Evolutionary conservation across 257 asterid species (phyloP).

Genomic region (Nicotiana obtusifolia): DNA sequence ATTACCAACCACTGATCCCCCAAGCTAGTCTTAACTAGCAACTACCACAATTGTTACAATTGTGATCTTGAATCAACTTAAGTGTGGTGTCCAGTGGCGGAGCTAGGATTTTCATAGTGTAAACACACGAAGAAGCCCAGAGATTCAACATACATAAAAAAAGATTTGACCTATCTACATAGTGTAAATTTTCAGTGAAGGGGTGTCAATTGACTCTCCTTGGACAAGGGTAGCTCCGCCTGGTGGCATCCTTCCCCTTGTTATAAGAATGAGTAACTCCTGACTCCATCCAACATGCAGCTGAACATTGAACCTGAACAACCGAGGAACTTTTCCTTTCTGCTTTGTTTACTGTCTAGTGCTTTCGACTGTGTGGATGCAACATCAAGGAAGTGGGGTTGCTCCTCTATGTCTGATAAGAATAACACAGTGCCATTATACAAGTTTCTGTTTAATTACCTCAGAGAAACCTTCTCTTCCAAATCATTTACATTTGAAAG

Average conservation of each 20-base stretch:
- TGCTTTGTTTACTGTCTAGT: not conserved
- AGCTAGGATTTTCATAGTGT: too few species aligned
- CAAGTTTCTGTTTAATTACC: not conserved
- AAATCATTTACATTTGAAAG: not conserved
- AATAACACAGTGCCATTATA: not conserved
- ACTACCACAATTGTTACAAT: not conserved
- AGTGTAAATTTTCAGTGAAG: too few species aligned
- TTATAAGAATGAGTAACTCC: not conserved
- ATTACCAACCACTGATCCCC: not conserved
- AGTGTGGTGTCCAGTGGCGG: not conserved
- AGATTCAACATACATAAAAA: too few species aligned
- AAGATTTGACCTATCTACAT: too few species aligned
- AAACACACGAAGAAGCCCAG: too few species aligned
- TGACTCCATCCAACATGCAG: not conserved
- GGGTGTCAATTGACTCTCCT: too few species aligned
- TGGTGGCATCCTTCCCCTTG: not conserved
- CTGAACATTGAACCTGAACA: not conserved
- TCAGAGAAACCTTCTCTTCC: not conserved
- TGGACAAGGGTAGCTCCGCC: too few species aligned
- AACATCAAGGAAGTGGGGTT: not conserved
- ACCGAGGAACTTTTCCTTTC: slow-evolving; percentile 3
- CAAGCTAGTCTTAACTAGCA: not conserved
- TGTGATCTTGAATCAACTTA: not conserved
- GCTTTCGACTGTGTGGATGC: not conserved
- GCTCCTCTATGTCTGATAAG: not conserved